Conservation (phyloP, 176 grass and related monocot species). For the Cymbopogon citratus region DNA sequence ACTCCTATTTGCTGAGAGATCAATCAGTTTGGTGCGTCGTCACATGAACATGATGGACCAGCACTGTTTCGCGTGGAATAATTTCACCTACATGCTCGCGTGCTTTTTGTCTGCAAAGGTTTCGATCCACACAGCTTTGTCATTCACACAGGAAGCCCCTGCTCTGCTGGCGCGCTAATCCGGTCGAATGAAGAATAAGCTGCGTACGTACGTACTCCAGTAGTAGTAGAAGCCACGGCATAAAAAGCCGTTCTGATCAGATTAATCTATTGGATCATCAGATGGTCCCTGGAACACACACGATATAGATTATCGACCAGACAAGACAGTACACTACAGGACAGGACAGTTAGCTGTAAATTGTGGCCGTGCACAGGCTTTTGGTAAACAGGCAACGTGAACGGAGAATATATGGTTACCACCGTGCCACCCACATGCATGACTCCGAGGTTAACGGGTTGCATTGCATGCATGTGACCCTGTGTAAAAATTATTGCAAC, state of each 20-base stretch:
- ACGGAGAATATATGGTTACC: background rate
- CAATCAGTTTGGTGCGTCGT: background rate
- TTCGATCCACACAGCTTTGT: background rate
- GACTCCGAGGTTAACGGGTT: background rate
- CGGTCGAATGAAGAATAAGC: background rate
- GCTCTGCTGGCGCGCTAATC: slow-evolving; percentile 6
- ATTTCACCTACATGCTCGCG: no score
- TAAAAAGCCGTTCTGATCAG: background rate
- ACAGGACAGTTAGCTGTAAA: slow-evolving; percentile 34
- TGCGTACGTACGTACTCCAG: background rate
- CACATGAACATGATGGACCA: background rate
- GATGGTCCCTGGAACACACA: slow-evolving; percentile 4
- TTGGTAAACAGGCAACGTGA: slow-evolving; percentile 25
- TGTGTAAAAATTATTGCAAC: background rate
- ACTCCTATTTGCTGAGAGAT: background rate
- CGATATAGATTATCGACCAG: background rate
- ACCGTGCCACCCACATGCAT: background rate
- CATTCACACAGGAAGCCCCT: background rate
- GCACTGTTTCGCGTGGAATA: background rate
- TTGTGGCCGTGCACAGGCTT: background rate
- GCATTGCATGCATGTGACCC: slow-evolving; percentile 14
- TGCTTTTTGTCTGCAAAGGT: background rate
- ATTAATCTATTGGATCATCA: slow-evolving; percentile 20
- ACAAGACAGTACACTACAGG: background rate
- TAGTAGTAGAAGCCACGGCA: background rate